These are phyloP conservation scores for Brettanomyces sp. DNA, from an alignment of 805 yeast species.

Conservation along the genomic window DNA sequence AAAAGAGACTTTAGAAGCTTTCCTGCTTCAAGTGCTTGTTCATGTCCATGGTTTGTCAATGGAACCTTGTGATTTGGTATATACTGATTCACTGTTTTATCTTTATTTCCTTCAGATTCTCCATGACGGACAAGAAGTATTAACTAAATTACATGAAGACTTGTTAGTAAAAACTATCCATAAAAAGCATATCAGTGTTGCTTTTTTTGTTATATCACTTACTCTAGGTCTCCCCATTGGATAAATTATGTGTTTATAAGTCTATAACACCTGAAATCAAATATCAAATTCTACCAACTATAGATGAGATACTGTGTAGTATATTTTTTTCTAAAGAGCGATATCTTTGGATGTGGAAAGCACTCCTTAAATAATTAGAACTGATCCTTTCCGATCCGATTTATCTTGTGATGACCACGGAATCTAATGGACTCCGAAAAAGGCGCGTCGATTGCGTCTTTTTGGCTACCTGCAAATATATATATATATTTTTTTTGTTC, in stretches of 20 bases:
- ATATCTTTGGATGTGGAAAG: no score
- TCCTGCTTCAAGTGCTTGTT: conserved; percentile 57
- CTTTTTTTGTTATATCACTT: conserved; percentile 11
- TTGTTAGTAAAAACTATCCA: conserved; percentile 7
- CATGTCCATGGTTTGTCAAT: conserved; percentile 61
- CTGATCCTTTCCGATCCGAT: not conserved
- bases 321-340: no score
- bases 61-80: conserved; percentile 77
- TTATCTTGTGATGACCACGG: not conserved
- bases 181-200: not conserved
- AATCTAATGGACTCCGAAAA: no score
- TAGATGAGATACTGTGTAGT: no score
- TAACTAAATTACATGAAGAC: conserved; percentile 23
- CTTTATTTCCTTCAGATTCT: conserved; percentile 84
- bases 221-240: conserved; percentile 33
- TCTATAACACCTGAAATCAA: no score
- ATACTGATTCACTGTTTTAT: conserved; percentile 68
- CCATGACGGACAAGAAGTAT: conserved; percentile 85
- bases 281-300: no score
- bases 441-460: no score
- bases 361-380: no score
- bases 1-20: conserved; percentile 25
- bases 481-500: no score
- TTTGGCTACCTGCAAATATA: no score
- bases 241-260: no score